Base-by-base conservation (phyloP, 768 basidiomycete genomes). In the Phanerodontia chrysosporium region DNA sequence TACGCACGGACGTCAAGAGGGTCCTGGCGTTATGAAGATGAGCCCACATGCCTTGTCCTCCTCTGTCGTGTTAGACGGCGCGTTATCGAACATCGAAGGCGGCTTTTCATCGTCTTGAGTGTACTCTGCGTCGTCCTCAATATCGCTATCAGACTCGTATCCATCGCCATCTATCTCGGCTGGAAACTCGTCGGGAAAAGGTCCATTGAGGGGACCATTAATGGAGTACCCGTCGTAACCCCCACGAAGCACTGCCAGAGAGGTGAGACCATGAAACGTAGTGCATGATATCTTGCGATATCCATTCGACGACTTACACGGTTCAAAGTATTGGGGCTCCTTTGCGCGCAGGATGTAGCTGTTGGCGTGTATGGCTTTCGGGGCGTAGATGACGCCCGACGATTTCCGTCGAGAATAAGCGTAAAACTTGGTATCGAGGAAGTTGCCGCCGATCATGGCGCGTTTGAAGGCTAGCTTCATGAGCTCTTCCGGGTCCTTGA, bases 371-470 rank as follows among this genome's bases (percentile, higher is more conserved):
- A 62, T 14, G 6, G 61, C 57, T 16, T 32, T 39, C 8, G 61
- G 57, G 22, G 52, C 24, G 53, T 58, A 44, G 18, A 62, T 45
- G 27, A 30, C 24, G 2, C 61, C 61, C 1, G 45, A 30, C 2
- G 24, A 3, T 2, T n/a, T 29, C 30, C 55, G 22, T 6, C 61
- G 51, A 2, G 61, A 58, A 25, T 58, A 62, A 9, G 30, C 55
- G 29, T 58, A 62, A 25, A 58, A 62, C 45, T 55, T 62, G 30
- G 61, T 58, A 45, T 62, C 61, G 35, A 62, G 21, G 53, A 62
- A 58, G n/a, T 14, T 25, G 13, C 57, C 61, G 16, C 18, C 32
- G 9, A 18, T 25, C 24, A 62, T 36, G 4, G 61, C 58, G 6
- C 21, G 21, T 32, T 58, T 55, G 21, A 42, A 58, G 1, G 30